phyloP scores from a whole-genome alignment of 768 basidiomycete species.

The Tulasnella sp. region DNA sequence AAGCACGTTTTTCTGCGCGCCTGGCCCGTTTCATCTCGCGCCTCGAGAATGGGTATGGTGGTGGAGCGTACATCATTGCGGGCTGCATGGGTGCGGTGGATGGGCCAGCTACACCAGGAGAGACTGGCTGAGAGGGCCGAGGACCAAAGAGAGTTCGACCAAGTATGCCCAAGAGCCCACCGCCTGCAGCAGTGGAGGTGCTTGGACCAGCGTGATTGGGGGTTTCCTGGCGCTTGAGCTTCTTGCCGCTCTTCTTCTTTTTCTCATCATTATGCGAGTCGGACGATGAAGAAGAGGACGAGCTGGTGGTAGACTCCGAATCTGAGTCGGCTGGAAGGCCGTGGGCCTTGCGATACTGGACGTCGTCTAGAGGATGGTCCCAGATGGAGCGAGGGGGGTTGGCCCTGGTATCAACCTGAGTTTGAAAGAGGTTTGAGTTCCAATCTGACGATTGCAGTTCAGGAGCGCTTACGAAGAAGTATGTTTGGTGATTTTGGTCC shows the following conservation, averaged over 20 bases:
- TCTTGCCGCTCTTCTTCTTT: conserved; percentile 3
- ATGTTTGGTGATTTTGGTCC: not conserved
- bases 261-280: not conserved
- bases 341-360: conserved; percentile 54
- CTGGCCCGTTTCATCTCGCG: not conserved
- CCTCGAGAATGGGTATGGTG: not conserved
- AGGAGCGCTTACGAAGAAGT: conserved; percentile 48
- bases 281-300: not conserved
- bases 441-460: not conserved
- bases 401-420: conserved; percentile 60
- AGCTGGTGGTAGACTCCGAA: not conserved
- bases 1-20: not conserved
- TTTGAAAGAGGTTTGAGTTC: not conserved
- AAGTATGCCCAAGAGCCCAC: not conserved
- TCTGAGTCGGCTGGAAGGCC: conserved; percentile 9
- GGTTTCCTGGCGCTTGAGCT: not conserved
- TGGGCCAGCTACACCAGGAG: not conserved
- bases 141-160: not conserved
- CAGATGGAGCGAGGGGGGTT: conserved; percentile 64
- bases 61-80: not conserved
- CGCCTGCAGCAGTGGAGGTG: not conserved
- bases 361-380: conserved; percentile 69
- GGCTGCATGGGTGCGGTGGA: not conserved
- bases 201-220: not conserved
- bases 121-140: not conserved